A percentile compares a stretch with the other conserved stretches of the same genome.
These are phyloP conservation scores for Kodamaea kaohsiungensis DNA, from an alignment of 805 yeast genomes.

Conservation along the genomic window DNA sequence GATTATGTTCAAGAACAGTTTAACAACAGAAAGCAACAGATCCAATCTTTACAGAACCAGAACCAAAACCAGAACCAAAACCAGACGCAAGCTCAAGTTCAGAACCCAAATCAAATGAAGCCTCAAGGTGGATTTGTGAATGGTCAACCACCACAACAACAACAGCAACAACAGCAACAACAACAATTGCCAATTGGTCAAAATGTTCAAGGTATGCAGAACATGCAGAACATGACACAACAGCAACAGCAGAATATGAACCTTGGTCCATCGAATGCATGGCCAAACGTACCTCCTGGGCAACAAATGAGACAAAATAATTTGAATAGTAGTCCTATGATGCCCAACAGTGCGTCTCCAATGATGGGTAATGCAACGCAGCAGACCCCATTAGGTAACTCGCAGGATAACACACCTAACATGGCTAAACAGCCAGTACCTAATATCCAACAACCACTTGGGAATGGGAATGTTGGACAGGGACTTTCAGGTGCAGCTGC, in stretches of 20 bases:
- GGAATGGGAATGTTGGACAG: not conserved
- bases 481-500: not conserved
- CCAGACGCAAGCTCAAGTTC: not conserved
- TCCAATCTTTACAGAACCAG: conserved; percentile 25
- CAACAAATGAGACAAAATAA: conserved; percentile 12
- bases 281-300: conserved; percentile 18
- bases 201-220: conserved; percentile 5
- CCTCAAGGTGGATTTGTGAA: not conserved
- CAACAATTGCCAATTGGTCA: conserved; percentile 8
- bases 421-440: conserved; percentile 4
- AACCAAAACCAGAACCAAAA: conserved; percentile 7
- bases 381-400: not conserved
- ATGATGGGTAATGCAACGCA: conserved; percentile 4
- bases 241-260: conserved; percentile 11
- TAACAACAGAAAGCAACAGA: conserved; percentile 37
- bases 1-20: conserved; percentile 70
- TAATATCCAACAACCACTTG: not conserved
- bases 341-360: conserved; percentile 22
- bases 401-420: conserved; percentile 4
- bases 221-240: conserved; percentile 2
- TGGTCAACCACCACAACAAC: conserved; percentile 1
- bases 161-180: conserved; percentile 13
- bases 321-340: conserved; percentile 28
- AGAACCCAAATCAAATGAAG: conserved; percentile 9
- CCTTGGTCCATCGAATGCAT: conserved; percentile 14